Evolutionary conservation across 176 grass and related monocot genomes (phyloP).

Genomic region (Aegilops tauschii): DNA sequence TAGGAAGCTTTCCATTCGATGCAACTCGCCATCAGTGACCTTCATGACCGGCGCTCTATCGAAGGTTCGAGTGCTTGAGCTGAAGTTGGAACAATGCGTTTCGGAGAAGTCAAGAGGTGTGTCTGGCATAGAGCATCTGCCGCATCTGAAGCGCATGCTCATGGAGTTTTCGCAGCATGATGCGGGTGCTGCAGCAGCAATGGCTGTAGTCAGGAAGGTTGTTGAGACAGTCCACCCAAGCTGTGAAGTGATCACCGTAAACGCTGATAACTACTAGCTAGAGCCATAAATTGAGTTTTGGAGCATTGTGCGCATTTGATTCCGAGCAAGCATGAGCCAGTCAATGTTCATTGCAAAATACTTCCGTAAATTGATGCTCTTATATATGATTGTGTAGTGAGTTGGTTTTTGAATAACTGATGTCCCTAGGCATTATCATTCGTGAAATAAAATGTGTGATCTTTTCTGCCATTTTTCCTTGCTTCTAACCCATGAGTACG

Average conservation of each 20-base stretch:
- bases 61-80: no score
- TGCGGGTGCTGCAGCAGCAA: neutral
- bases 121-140: constrained; percentile 28
- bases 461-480: neutral
- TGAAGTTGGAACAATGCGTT: no score
- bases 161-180: constrained; percentile 16
- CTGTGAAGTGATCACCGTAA: neutral
- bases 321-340: neutral
- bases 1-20: no score
- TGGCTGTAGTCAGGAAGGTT: neutral
- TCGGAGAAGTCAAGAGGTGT: constrained; percentile 4
- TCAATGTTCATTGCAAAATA: neutral
- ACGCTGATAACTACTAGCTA: neutral
- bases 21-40: no score
- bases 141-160: constrained; percentile 13
- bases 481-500: neutral
- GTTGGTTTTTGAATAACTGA: no score
- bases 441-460: no score
- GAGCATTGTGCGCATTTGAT: neutral
- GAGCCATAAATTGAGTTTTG: neutral
- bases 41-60: no score
- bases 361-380: neutral
- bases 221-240: neutral
- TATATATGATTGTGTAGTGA: neutral
- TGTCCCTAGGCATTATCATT: no score